phyloP scores from a whole-genome alignment of 306 rosid genomes.

The Prunus campanulata region DNA sequence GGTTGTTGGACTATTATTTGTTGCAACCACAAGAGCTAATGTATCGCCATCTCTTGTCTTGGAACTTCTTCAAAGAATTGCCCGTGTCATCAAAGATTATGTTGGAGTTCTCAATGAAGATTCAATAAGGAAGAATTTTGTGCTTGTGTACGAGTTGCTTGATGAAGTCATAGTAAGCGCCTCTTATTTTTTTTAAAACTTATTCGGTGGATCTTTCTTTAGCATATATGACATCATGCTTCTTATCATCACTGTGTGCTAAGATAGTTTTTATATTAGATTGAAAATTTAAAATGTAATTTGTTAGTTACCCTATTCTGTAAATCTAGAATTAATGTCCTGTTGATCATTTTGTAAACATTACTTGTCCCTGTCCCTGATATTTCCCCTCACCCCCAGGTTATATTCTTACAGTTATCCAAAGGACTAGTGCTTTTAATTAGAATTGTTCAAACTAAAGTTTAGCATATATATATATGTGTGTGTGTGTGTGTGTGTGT shows the following conservation, averaged over 20 bases:
- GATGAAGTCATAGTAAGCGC: slow-evolving; percentile 85
- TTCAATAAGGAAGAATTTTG: slow-evolving; percentile 71
- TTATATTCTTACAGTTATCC: background rate
- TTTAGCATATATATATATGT: background rate
- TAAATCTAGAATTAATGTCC: background rate
- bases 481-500: too few species aligned
- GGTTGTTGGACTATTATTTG: slow-evolving; percentile 81
- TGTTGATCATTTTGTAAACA: background rate
- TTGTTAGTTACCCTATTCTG: too few species aligned
- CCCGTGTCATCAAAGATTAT: slow-evolving; percentile 84
- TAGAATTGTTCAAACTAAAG: background rate
- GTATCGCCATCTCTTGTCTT: slow-evolving; percentile 70
- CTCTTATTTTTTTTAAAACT: background rate
- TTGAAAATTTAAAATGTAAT: background rate
- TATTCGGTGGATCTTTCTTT: slow-evolving; percentile 23
- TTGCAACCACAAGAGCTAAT: slow-evolving; percentile 79
- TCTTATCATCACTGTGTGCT: background rate
- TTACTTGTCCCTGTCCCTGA: slow-evolving; percentile 4
- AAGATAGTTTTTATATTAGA: background rate
- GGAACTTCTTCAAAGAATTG: slow-evolving; percentile 86
- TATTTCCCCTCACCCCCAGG: background rate
- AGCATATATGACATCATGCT: slow-evolving; percentile 14
- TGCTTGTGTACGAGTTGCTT: slow-evolving; percentile 83
- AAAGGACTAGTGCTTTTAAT: background rate
- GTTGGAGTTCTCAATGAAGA: slow-evolving; percentile 87